These are phyloP conservation scores for Hyphopichia homilentoma DNA, from an alignment of 805 yeast species.

Conservation along the genomic window DNA sequence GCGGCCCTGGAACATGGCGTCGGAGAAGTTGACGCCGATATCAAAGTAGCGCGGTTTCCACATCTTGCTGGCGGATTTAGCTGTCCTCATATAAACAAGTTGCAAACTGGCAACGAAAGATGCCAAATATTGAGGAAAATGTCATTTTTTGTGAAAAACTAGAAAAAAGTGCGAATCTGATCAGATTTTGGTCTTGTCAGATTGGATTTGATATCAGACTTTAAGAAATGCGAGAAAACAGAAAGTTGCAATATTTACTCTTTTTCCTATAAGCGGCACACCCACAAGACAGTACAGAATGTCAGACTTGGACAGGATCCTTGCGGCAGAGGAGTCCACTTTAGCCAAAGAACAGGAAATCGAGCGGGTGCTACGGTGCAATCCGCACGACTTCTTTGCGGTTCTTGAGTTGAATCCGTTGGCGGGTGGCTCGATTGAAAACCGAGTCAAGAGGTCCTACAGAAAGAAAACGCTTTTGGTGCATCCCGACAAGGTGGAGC, in stretches of 20 bases:
- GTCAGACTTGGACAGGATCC: slow-evolving; percentile 14
- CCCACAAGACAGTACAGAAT: no score
- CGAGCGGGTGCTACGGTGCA: slow-evolving; percentile 45
- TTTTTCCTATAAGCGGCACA: no score
- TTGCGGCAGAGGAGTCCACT: slow-evolving; percentile 21
- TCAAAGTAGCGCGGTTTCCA: slow-evolving; percentile 45
- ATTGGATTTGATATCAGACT: no score
- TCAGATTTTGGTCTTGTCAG: no score
- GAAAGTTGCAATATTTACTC: no score
- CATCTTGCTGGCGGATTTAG: slow-evolving; percentile 2
- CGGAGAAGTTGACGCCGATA: slow-evolving; percentile 75
- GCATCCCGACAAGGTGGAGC: slow-evolving; percentile 64
- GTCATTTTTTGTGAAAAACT: background rate
- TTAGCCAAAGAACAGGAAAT: slow-evolving; percentile 50
- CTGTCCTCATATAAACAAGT: no score
- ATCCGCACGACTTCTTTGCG: slow-evolving; percentile 51
- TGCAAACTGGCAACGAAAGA: no score
- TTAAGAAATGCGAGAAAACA: no score
- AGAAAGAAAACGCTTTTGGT: slow-evolving; percentile 59
- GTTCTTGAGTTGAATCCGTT: slow-evolving; percentile 43
- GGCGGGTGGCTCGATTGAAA: slow-evolving; percentile 28
- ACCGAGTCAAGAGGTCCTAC: slow-evolving; percentile 44
- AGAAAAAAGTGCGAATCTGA: background rate
- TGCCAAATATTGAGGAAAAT: background rate
- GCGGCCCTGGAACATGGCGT: slow-evolving; percentile 78